These are phyloP conservation scores for Fusarium gaditjirri DNA, from an alignment of 2,329 filamentous ascomycete species.

Conservation along the genomic window DNA sequence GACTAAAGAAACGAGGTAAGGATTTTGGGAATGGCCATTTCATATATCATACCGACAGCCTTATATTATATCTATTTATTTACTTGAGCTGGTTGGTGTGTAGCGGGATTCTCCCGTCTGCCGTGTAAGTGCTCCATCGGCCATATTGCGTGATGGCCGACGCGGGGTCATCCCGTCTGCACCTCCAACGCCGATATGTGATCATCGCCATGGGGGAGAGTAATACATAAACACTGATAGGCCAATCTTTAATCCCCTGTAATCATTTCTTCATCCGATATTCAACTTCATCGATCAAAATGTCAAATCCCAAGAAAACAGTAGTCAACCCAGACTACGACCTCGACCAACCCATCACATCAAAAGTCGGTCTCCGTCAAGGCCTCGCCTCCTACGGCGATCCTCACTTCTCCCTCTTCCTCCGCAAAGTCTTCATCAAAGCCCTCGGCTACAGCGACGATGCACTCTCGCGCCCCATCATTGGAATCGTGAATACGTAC, in stretches of 20 bases:
- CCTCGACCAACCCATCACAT: conserved; percentile 63
- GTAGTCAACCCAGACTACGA: conserved; percentile 67
- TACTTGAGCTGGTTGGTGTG: background rate
- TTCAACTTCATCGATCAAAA: background rate
- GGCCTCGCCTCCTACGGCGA: conserved; percentile 77
- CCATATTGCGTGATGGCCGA: conserved; percentile 31
- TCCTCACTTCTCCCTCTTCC: conserved; percentile 78
- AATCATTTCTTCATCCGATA: background rate
- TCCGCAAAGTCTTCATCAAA: conserved; percentile 82
- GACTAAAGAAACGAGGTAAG: fast-evolving
- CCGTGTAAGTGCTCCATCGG: conserved; percentile 26
- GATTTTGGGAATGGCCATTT: fast-evolving
- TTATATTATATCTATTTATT: background rate
- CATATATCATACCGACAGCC: fast-evolving
- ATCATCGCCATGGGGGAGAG: conserved; percentile 25
- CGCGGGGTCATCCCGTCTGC: conserved; percentile 34
- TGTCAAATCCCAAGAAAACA: conserved; percentile 17
- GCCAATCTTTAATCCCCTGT: background rate
- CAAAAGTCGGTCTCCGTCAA: conserved; percentile 66
- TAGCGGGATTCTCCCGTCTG: background rate
- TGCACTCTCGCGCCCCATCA: conserved; percentile 74
- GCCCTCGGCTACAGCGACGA: conserved; percentile 79
- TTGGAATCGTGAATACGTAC: conserved; percentile 80
- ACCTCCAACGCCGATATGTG: background rate
- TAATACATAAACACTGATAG: conserved; percentile 42